phyloP scores from a whole-genome alignment of 345 rosid species.

The Microcos paniculata region DNA sequence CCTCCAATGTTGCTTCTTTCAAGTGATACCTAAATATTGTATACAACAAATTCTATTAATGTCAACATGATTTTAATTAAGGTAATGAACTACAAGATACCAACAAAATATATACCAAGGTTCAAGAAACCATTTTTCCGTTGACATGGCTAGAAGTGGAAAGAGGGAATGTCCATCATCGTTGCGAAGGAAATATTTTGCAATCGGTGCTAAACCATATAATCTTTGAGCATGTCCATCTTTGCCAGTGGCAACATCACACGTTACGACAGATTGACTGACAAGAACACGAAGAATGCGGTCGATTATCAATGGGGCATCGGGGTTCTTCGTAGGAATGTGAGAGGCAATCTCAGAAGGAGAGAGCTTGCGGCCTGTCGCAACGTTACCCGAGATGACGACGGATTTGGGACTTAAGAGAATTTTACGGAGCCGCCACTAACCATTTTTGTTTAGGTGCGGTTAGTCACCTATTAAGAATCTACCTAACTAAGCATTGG shows the following conservation, averaged over 20 bases:
- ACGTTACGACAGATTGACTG: background rate
- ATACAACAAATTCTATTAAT: too few relatives aligned
- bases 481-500: too few relatives aligned
- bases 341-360: slow-evolving; percentile 29
- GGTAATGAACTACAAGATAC: too few relatives aligned
- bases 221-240: slow-evolving; percentile 22
- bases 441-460: too few relatives aligned
- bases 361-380: slow-evolving; percentile 19
- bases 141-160: background rate
- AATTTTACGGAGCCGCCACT: too few relatives aligned
- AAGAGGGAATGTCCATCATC: background rate
- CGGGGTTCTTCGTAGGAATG: slow-evolving; percentile 18
- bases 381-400: too few relatives aligned
- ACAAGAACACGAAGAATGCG: slow-evolving; percentile 30
- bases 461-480: too few relatives aligned
- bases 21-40: too few relatives aligned
- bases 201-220: slow-evolving; percentile 31
- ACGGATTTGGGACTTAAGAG: too few relatives aligned
- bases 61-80: too few relatives aligned
- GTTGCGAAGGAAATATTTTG: slow-evolving; percentile 19
- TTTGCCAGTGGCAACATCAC: background rate
- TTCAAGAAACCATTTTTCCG: background rate
- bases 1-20: slow-evolving; percentile 25
- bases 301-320: slow-evolving; percentile 27
- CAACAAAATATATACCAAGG: background rate